Percentiles rank a stretch among this genome's conserved stretches.
Evolutionary conservation across 1,284 basidiomycete genomes (phyloP).

Genomic region (Irpex lacteus): DNA sequence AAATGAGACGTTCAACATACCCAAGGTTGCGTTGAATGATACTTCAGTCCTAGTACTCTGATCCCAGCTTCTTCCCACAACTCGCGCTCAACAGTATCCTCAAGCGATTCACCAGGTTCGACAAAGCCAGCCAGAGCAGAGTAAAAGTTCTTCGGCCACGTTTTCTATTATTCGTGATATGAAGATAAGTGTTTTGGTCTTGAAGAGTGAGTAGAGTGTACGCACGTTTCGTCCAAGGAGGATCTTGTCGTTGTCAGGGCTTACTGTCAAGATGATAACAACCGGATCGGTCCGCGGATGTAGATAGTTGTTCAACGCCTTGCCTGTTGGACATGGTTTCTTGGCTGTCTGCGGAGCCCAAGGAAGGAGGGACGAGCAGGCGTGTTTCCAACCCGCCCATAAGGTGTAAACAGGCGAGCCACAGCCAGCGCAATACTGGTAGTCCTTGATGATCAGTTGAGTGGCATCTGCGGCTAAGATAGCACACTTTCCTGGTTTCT

Average conservation of each 20-base stretch:
- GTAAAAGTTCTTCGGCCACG: slow-evolving; percentile 73
- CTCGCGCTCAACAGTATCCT: slow-evolving; percentile 91
- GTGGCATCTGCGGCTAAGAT: background rate
- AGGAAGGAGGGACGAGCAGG: slow-evolving; percentile 72
- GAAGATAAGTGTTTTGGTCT: background rate
- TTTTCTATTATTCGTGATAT: slow-evolving; percentile 22
- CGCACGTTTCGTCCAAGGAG: slow-evolving; percentile 84
- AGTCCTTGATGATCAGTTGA: slow-evolving; percentile 4
- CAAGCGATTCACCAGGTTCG: slow-evolving; percentile 90
- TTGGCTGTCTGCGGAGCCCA: slow-evolving; percentile 61
- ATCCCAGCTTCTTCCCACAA: slow-evolving; percentile 96
- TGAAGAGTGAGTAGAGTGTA: slow-evolving; percentile 11
- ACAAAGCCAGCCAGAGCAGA: slow-evolving; percentile 90
- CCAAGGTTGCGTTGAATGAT: slow-evolving; percentile 88
- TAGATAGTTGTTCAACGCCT: slow-evolving; percentile 82
- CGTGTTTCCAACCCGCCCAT: slow-evolving; percentile 96
- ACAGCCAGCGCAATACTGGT: slow-evolving; percentile 86
- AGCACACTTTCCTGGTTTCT: slow-evolving; percentile 64
- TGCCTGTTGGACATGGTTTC: slow-evolving; percentile 67
- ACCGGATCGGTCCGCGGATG: slow-evolving; percentile 89
- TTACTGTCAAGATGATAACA: slow-evolving; percentile 89
- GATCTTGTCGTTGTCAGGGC: slow-evolving; percentile 74
- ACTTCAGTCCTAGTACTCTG: slow-evolving; percentile 78
- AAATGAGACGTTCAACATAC: slow-evolving; percentile 35
- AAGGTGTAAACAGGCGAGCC: slow-evolving; percentile 81